Evolutionary conservation across 2,329 filamentous ascomycete genomes (phyloP), one percentile per base, ranked within the genome.

Genomic region (Coniella lustricola): DNA sequence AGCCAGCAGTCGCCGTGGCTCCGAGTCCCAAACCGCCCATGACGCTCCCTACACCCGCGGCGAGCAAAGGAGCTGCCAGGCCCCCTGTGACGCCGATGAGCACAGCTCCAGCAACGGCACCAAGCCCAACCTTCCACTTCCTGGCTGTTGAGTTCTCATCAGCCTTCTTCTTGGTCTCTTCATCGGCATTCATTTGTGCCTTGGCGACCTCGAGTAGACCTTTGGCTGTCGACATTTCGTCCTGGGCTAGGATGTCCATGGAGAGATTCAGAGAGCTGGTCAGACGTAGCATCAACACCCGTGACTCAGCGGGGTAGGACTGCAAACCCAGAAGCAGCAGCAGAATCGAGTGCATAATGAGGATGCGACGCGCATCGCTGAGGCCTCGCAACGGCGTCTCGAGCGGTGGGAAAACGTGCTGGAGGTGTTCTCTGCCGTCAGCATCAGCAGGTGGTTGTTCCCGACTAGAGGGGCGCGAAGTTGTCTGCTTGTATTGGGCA

Each of bases 31-130:
- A 75, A 0, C 87, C 87, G 14, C 89, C 87, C 79, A 95, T 87
- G 2, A 95, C 74, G 0, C 84, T 83, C 3, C 90, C 90, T 9
- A 96, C 75, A 0, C 89, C 89, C 3, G 89, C 90, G 3, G 90
- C 90, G 12, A 95, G 84, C 0, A 95, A 71, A 0, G 90, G 90
- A 1, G 90, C 90, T 1, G 90, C 90, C 14, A 95, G 73, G 1
- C 90, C 90, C 17, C 90, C 90, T 0, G 90, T 95, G 4, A 96
- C 79, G 8, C 90, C 90, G n/a, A 96, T 90, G 1, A 95, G 71
- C 0, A 87, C 87, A 2, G 91, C 91, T 13, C 91, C 91, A 0
- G 88, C 90, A 0, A 94, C 88, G 9, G 86, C 87, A 0, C 90
- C 91, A 22, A 96, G 73, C 0, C 90, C 89, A 16, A 96, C 89